Evolutionary conservation across 805 yeast genomes (phyloP).

Genomic region (Dipodascus geniculatus): DNA sequence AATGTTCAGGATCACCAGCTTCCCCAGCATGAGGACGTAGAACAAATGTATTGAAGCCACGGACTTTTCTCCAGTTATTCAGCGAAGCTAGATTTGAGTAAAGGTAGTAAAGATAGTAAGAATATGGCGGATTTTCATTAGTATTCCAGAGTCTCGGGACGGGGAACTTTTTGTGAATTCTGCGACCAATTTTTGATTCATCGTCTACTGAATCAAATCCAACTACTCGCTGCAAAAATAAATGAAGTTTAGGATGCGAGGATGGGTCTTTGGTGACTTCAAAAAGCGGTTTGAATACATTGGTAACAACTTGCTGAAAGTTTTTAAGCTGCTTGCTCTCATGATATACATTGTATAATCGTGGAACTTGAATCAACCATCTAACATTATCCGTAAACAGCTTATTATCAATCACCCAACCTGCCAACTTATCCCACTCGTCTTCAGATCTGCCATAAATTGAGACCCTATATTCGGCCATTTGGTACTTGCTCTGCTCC

Average conservation of each 20-base stretch:
- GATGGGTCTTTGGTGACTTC: constrained; percentile 81
- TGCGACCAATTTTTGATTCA: constrained; percentile 83
- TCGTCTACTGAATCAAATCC: constrained; percentile 99
- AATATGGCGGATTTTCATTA: constrained; percentile 87
- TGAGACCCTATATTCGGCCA: constrained; percentile 93
- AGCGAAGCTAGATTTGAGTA: constrained; percentile 79
- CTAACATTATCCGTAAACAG: constrained; percentile 87
- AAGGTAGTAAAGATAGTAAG: constrained; percentile 83
- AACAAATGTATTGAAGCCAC: constrained; percentile 82
- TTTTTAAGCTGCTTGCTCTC: constrained; percentile 53
- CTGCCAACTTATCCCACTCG: constrained; percentile 94
- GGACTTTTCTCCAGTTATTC: constrained; percentile 66
- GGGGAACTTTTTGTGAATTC: constrained; percentile 74
- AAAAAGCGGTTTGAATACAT: constrained; percentile 77
- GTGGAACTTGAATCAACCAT: constrained; percentile 93
- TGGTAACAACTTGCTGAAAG: constrained; percentile 68
- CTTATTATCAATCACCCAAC: constrained; percentile 91
- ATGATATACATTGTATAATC: constrained; percentile 83
- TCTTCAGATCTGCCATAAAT: constrained; percentile 79
- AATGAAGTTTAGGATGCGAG: constrained; percentile 80
- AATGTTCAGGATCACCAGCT: constrained; percentile 99
- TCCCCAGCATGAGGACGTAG: constrained; percentile 98
- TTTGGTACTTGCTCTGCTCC: constrained; percentile 91
- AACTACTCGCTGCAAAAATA: constrained; percentile 84
- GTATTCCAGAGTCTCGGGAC: constrained; percentile 75